Base-by-base conservation (phyloP, 306 rosid species). In the Quercus robur region DNA sequence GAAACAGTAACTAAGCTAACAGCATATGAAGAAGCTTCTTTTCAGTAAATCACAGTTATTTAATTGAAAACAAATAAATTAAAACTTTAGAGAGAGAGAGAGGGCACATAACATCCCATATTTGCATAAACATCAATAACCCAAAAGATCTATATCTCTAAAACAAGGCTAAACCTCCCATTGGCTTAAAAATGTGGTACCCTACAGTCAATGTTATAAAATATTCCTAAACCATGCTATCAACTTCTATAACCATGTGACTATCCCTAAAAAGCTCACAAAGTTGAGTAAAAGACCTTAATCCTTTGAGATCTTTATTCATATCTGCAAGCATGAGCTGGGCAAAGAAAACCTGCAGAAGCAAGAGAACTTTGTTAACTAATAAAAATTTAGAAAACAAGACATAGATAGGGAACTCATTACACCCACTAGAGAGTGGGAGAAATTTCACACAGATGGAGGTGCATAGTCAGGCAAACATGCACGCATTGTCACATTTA, bases 301-400 rank as follows among this genome's bases (percentile, higher is more conserved):
- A 77, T 87, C 99, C 99, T 87, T 96, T 96, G 81, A 96, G 94
- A 73, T 96, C 99, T 83, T 93, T 96, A 85, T 93, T 93, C 97
- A 93, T 91, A 87, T 96, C 99, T 23, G 97, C 88, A 78, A 96
- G 99, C 84, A 95, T 84, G 77, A 96, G 97, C 82, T 96, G 99
- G 35, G 99, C 93, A 91, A 96, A 96, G 90, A 96, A 96, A 80
- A 95, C 99, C 99, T 95, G 91, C 90, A 88, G 77, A 82, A 44
- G 76, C 41, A 85, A 63, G 77, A 84, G 73, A 80, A 67, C 75
- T 74, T 75, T 61, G 25, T 84, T 26, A 23, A 66, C 51, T 46
- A 30, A 71, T 80, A 54, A 80, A 49, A 62, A 69, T 49, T 52
- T 6, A 21, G 33, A 76, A 79, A 44, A 57, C 59, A 74, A 75